Evolutionary conservation across 129 eudicot species (phyloP).

Genomic region (Apium graveolens): DNA sequence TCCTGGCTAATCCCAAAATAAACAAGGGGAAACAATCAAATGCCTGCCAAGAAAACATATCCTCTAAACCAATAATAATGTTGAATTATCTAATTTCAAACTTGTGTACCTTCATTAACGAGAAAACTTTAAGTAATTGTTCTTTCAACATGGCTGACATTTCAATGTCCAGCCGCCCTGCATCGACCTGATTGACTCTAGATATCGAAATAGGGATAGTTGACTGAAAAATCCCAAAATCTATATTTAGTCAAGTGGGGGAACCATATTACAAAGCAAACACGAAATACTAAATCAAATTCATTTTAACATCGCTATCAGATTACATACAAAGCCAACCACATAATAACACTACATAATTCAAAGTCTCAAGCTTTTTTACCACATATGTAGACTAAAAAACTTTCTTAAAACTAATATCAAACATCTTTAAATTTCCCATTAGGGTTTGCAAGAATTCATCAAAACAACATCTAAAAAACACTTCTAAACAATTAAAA

Average conservation of each 20-base stretch:
- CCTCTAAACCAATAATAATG: background rate
- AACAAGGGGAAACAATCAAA: slow-evolving; percentile 31
- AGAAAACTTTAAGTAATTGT: slow-evolving; percentile 81
- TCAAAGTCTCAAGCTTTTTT: background rate
- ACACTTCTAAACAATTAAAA: background rate
- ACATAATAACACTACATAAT: background rate
- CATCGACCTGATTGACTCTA: slow-evolving; percentile 97
- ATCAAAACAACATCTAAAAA: background rate
- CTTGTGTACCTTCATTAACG: slow-evolving; percentile 75
- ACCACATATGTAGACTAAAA: background rate
- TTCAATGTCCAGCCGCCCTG: slow-evolving; percentile 84
- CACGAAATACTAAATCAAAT: background rate
- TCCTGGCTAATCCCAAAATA: slow-evolving; percentile 93
- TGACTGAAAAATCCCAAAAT: slow-evolving; percentile 24
- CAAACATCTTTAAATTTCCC: background rate
- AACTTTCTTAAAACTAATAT: background rate
- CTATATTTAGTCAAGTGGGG: background rate
- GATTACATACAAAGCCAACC: background rate
- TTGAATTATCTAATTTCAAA: background rate
- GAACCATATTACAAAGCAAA: background rate
- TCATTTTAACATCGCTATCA: background rate
- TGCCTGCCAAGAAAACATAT: slow-evolving; percentile 1
- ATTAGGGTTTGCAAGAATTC: background rate
- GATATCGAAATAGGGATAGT: slow-evolving; percentile 71
- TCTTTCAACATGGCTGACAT: slow-evolving; percentile 98